Evolutionary conservation across 805 yeast genomes (phyloP), one percentile per base, ranked within the genome.

Genomic region (Saccharomycopsis capsularis): DNA sequence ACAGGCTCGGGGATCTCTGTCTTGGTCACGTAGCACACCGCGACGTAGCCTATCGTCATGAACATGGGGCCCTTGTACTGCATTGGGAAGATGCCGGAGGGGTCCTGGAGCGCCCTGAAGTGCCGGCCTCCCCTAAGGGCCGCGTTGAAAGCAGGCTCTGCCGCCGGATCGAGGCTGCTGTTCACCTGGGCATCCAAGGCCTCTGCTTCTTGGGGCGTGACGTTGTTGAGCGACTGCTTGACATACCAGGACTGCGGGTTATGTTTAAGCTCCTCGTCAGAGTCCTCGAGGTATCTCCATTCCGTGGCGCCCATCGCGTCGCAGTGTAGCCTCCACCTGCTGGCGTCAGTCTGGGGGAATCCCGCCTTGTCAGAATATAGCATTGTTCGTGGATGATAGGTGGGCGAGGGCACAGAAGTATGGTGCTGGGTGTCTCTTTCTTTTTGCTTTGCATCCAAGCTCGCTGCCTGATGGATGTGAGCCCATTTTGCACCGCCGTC

Each of bases 61-160:
- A 93, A 93, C 96, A 91, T 90, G 2, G 99, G 99, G 2, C 99
- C 99, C 55, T 89, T 89, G 61, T 93, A 93, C 61, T 87, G 95
- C 58, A 84, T 79, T 1, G 97, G 96, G 67, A 91, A 86, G 5
- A 81, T 78, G 0, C 99, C 99, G n/a, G 82, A 76, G 23, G 75
- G 73, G 47, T 85, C 91, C 62, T 93, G 98, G n/a, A 91, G 58
- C 5, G 70, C 60, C 25, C 74, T 60, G 46, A 86, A 76, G 59
- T 86, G 89, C 1, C 74, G 70, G 2, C 90, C 91, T 19, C 91
- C 93, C 55, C 85, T 82, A 38, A 71, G 63, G 1, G 90, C 83
- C 3, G 95, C 78, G 40, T 82, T 80, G 30, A 64, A 62, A 0
- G 87, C 77, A 9, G 44, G 42, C 4, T 58, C 53, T 19, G 52